These are phyloP conservation scores for Puya raimondii DNA, from an alignment of 176 grass and related monocot species.

Conservation along the genomic window DNA sequence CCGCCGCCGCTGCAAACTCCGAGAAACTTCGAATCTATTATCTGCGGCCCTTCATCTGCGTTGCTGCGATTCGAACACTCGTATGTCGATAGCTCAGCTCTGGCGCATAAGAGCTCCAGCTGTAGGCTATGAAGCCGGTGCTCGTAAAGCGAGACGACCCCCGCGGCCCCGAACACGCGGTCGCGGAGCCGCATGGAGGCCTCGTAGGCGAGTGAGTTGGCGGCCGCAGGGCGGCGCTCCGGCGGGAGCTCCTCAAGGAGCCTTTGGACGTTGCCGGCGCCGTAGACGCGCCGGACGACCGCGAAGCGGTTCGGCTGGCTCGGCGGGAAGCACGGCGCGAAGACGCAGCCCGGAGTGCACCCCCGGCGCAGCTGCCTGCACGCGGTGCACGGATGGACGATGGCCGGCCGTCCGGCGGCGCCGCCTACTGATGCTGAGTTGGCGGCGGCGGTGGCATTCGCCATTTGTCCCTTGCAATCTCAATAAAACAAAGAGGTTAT, in stretches of 20 bases:
- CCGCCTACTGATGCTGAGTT: background rate
- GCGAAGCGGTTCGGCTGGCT: constrained; percentile 23
- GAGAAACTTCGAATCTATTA: too few relatives aligned
- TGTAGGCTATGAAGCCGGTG: constrained; percentile 22
- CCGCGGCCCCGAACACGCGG: constrained; percentile 22
- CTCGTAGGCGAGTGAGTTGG: constrained; percentile 29
- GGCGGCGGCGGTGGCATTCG: constrained; percentile 1
- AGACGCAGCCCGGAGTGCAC: constrained; percentile 22
- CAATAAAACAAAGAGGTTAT: too few relatives aligned
- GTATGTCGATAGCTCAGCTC: constrained; percentile 17
- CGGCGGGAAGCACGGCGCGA: constrained; percentile 23
- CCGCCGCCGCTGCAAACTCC: too few relatives aligned
- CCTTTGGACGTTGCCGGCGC: constrained; percentile 22
- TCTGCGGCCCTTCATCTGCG: too few relatives aligned
- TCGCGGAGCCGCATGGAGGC: constrained; percentile 19
- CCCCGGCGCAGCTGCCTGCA: constrained; percentile 22
- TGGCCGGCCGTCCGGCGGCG: background rate
- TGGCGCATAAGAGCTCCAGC: constrained; percentile 22
- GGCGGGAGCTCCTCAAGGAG: constrained; percentile 27
- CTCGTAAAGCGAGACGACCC: constrained; percentile 24
- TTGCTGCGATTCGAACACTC: background rate
- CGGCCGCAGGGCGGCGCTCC: constrained; percentile 18
- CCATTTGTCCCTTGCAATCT: background rate
- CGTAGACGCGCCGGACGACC: constrained; percentile 21
- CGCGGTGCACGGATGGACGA: constrained; percentile 13